Base-by-base conservation (phyloP, 164 flowering plant species). In the Aristolochia californica region DNA sequence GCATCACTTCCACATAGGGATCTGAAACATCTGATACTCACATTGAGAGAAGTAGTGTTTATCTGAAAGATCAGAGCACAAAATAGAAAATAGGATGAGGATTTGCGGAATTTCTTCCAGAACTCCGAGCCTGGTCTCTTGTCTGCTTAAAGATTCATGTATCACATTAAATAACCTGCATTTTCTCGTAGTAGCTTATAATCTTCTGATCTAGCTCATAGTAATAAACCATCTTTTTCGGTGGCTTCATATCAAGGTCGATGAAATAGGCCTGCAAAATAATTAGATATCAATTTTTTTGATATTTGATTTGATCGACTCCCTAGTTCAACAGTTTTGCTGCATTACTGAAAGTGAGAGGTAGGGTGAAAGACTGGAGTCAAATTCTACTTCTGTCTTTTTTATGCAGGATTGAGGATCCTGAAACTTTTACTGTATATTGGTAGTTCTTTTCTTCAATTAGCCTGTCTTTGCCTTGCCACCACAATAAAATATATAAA, bases 231-330 rank as follows among this genome's bases (percentile, higher is more conserved):
- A 87, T 82, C 71, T 77, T 91, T 65, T 76, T 67, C 75, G 88
- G 66, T 43, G 86, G 88, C 68, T 87, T 93, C 85, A 89, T 70
- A 72, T 89, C 95, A 61, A 87, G 62, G 75, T 93, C 96, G 60
- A 93, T 78, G 70, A 93, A 87, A 67, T 72, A 66, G 26, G 75
- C 87, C 98, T 93, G 52, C 64, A 66, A 16, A 22, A 58, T 56
- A 57, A 17, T 9, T 5, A n/a, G 20, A 69, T 58, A 51, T 26
- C 34, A 43, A 45, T 10, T 23, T 18, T n/a, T 34, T 16, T 17
- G 18, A 30, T 55, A 30, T n/a, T 30, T 14, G 9, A 15, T 34
- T 34, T 34, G 40, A 34, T 34, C 10, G 40, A 34, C 10, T 2
- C 10, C 40, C 40, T 7, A 34, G 10, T 34, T 34, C 40, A 2